Percentiles rank a stretch among this genome's conserved stretches.
phyloP scores from a whole-genome alignment of 495 filamentous ascomycete species.

The Parathielavia hyrcaniae region DNA sequence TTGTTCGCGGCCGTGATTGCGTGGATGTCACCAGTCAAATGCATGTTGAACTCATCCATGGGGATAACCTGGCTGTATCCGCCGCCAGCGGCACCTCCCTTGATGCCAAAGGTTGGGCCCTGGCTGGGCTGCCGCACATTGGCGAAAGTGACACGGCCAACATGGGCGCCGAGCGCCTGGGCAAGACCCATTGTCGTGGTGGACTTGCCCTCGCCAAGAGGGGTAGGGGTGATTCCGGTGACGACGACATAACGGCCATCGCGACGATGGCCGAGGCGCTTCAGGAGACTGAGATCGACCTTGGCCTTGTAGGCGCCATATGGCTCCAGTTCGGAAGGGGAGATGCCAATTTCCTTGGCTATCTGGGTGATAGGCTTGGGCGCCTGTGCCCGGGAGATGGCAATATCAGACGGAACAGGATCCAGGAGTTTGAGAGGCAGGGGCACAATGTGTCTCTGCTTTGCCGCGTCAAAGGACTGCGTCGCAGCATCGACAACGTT shows the following conservation, averaged over 20 bases:
- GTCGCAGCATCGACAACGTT: constrained; percentile 85
- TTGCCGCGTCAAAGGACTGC: constrained; percentile 73
- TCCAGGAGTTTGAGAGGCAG: constrained; percentile 66
- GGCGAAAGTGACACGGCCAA: constrained; percentile 82
- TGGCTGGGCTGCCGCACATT: constrained; percentile 96
- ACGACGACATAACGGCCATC: constrained; percentile 89
- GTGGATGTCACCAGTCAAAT: constrained; percentile 96
- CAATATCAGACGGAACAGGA: constrained; percentile 91
- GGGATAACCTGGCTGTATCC: constrained; percentile 98
- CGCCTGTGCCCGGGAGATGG: constrained; percentile 78
- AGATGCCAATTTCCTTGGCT: constrained; percentile 82
- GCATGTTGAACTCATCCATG: constrained; percentile 99
- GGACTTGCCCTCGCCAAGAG: constrained; percentile 96
- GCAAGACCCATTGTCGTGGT: constrained; percentile 96
- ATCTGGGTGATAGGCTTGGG: constrained; percentile 83
- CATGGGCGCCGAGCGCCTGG: constrained; percentile 86
- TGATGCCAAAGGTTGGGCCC: constrained; percentile 97
- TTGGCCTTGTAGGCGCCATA: constrained; percentile 95
- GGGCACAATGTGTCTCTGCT: constrained; percentile 65
- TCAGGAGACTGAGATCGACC: constrained; percentile 72
- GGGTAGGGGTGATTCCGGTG: constrained; percentile 92
- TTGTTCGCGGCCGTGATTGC: constrained; percentile 97
- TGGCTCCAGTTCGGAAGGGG: constrained; percentile 77
- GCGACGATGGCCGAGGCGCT: constrained; percentile 76
- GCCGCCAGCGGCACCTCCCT: constrained; percentile 93